Evolutionary conservation across 139 green algal genomes (phyloP).

Genomic region (Coccomyxa sp.): DNA sequence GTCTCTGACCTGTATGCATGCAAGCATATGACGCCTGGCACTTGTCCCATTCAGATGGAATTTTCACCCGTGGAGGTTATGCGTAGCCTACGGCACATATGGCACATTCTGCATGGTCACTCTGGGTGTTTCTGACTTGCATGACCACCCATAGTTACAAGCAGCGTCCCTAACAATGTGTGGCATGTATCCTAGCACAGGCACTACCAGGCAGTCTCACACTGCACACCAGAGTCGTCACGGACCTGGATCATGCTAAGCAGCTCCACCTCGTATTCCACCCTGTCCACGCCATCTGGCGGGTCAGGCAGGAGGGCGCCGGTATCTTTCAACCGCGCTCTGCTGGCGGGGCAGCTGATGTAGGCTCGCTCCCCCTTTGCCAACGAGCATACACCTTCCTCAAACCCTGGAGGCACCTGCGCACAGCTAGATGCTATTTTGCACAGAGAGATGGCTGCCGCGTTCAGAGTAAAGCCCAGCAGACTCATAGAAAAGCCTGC

Average conservation of each 20-base stretch:
- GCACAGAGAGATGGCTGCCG: no score
- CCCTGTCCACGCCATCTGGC: slow-evolving; percentile 23
- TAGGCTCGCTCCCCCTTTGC: slow-evolving; percentile 41
- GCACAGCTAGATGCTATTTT: neutral
- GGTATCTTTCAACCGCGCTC: neutral
- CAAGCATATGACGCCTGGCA: neutral
- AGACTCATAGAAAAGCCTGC: no score
- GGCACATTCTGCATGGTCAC: neutral
- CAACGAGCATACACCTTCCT: slow-evolving; percentile 47
- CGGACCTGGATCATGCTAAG: slow-evolving; percentile 51
- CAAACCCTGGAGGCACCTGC: slow-evolving; percentile 35
- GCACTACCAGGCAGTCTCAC: no score
- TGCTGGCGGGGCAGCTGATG: slow-evolving; percentile 20
- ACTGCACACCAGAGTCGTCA: no score
- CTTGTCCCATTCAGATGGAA: neutral
- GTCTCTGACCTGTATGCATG: slow-evolving; percentile 64
- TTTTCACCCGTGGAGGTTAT: neutral
- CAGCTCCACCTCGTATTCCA: slow-evolving; percentile 56
- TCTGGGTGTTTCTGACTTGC: no score
- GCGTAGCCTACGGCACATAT: neutral
- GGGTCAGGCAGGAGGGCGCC: slow-evolving; percentile 26
- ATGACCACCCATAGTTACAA: no score
- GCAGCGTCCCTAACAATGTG: no score
- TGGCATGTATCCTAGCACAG: no score
- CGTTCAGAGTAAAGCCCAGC: no score